Conservation (phyloP, 2,329 filamentous ascomycete species). For the Venturia nashicola region DNA sequence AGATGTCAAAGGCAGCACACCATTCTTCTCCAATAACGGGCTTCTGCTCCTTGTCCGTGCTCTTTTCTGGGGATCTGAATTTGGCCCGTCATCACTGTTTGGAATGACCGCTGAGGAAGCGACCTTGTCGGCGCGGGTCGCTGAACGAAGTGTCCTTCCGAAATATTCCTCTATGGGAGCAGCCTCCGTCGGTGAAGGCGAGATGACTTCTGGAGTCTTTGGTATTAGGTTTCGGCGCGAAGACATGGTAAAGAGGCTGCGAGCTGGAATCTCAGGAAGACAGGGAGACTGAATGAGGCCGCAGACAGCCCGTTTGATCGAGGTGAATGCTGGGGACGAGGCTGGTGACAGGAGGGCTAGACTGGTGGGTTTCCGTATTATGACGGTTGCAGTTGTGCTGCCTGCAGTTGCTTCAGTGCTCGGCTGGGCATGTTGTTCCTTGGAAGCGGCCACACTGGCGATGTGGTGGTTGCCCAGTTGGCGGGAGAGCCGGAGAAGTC, state of each 20-base stretch:
- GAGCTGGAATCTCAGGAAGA: not conserved
- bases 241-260: not conserved
- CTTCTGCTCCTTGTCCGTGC: conserved; percentile 62
- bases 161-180: conserved; percentile 49
- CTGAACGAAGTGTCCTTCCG: conserved; percentile 59
- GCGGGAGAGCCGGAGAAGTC: not conserved
- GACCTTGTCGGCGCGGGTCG: conserved; percentile 41
- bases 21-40: conserved; percentile 32
- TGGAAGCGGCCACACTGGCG: conserved; percentile 28
- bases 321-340: not conserved
- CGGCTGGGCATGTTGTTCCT: conserved; percentile 31
- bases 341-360: not conserved
- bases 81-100: conserved; percentile 33
- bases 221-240: not conserved
- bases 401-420: not conserved
- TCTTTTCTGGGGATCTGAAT: conserved; percentile 40
- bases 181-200: conserved; percentile 64
- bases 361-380: not conserved
- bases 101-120: conserved; percentile 41
- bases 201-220: conserved; percentile 73
- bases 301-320: not conserved
- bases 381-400: not conserved
- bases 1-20: conserved; percentile 2
- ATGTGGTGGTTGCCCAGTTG: not conserved
- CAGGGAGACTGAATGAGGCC: not conserved